phyloP scores from a whole-genome alignment of 495 filamentous ascomycete genomes.

The Penicillium steckii region DNA sequence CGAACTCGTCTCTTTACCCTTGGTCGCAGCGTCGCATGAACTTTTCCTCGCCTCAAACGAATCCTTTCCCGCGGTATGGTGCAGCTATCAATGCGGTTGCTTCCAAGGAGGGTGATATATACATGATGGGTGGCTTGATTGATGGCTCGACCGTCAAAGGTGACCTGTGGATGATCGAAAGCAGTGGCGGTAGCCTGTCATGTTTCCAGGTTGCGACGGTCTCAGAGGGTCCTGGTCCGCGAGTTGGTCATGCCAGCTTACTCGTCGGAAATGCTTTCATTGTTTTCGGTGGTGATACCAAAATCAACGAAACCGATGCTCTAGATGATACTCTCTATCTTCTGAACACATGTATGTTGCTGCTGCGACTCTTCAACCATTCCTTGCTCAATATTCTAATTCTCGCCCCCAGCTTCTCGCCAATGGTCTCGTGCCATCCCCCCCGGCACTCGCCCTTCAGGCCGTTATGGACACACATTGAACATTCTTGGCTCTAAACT shows the following conservation, averaged over 20 bases:
- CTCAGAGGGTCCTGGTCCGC: conserved; percentile 88
- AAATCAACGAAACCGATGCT: conserved; percentile 86
- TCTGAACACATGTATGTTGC: conserved; percentile 87
- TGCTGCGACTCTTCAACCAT: neutral
- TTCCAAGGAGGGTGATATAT: conserved; percentile 96
- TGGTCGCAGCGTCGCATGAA: conserved; percentile 92
- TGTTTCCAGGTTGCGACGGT: conserved; percentile 92
- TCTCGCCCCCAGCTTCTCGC: conserved; percentile 67
- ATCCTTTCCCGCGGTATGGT: conserved; percentile 95
- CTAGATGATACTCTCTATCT: conserved; percentile 96
- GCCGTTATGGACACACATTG: conserved; percentile 93
- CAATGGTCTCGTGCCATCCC: conserved; percentile 96
- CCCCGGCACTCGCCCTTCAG: conserved; percentile 75
- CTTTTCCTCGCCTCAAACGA: conserved; percentile 77
- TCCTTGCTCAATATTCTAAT: conserved; percentile 10
- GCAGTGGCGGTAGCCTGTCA: conserved; percentile 73
- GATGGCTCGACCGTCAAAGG: conserved; percentile 93
- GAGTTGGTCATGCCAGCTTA: conserved; percentile 93
- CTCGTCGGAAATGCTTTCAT: conserved; percentile 99
- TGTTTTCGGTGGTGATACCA: conserved; percentile 97
- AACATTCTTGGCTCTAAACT: conserved; percentile 96
- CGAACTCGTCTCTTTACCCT: conserved; percentile 73
- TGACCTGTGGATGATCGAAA: conserved; percentile 97
- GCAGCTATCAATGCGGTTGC: conserved; percentile 90
- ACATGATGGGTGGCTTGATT: conserved; percentile 95